Percentiles rank a stretch among this genome's conserved stretches.
phyloP scores from a whole-genome alignment of 352 stramenopile species.

The Globisporangium cystogenes region DNA sequence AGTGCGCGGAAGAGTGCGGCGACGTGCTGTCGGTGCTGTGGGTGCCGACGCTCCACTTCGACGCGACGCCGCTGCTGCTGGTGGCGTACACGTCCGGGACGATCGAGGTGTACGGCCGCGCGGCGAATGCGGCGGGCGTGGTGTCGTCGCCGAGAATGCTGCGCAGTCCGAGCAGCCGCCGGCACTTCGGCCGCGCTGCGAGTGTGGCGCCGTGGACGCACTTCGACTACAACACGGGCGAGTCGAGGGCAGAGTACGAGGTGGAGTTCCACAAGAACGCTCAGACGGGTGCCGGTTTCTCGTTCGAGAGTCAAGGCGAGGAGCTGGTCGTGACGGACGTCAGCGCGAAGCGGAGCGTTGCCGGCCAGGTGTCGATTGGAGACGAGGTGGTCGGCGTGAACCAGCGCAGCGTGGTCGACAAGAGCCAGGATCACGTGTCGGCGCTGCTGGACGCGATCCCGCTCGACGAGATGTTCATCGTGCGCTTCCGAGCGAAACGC shows the following conservation, averaged over 20 bases:
- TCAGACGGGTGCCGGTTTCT: constrained; percentile 29
- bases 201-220: constrained; percentile 69
- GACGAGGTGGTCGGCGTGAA: constrained; percentile 71
- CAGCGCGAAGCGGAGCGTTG: constrained; percentile 12
- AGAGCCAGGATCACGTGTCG: constrained; percentile 27
- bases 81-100: constrained; percentile 52
- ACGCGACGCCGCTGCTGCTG: constrained; percentile 67
- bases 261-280: constrained; percentile 38
- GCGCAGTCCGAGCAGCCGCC: constrained; percentile 10
- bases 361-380: constrained; percentile 15
- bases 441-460: constrained; percentile 26
- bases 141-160: constrained; percentile 38
- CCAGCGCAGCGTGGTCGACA: constrained; percentile 35
- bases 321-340: constrained; percentile 33
- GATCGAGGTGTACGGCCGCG: constrained; percentile 63
- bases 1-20: constrained; percentile 33
- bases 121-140: constrained; percentile 41
- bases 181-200: constrained; percentile 25
- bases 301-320: constrained; percentile 28
- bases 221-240: constrained; percentile 60
- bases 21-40: constrained; percentile 75
- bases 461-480: constrained; percentile 23
- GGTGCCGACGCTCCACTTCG: constrained; percentile 76
- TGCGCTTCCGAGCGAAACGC: constrained; percentile 45
- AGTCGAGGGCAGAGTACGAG: constrained; percentile 68